Evolutionary conservation across 108 stramenopile species (phyloP).

Genomic region (Seminavis robusta): DNA sequence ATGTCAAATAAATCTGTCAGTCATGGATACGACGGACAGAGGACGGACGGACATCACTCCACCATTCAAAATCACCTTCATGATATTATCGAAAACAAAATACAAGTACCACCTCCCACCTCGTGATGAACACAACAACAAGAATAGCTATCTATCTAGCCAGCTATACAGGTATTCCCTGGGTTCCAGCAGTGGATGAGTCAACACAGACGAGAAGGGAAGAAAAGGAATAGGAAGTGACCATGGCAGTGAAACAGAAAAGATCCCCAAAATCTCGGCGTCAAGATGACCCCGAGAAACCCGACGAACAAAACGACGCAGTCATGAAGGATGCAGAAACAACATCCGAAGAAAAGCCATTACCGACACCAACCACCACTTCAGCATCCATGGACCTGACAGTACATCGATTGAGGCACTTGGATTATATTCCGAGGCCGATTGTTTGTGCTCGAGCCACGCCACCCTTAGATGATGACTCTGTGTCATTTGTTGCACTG

Average conservation of each 20-base stretch:
- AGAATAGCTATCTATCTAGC: too few relatives aligned
- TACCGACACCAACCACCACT: constrained; percentile 1
- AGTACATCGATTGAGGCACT: constrained; percentile 73
- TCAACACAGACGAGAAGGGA: background rate
- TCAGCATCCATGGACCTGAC: constrained; percentile 42
- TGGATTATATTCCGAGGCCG: constrained; percentile 46
- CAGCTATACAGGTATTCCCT: too few relatives aligned
- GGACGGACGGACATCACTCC: too few relatives aligned
- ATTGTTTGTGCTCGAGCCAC: constrained; percentile 57
- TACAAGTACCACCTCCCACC: too few relatives aligned
- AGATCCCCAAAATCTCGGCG: background rate
- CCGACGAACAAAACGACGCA: background rate
- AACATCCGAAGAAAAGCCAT: background rate
- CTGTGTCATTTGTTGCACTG: constrained; percentile 26
- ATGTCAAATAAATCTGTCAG: too few relatives aligned
- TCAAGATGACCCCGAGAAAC: background rate
- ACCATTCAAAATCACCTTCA: too few relatives aligned
- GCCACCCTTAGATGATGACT: constrained; percentile 8
- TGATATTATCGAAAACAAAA: too few relatives aligned
- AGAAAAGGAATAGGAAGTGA: background rate
- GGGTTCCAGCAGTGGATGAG: too few relatives aligned
- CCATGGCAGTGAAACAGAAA: background rate
- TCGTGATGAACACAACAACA: too few relatives aligned
- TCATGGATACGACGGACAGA: too few relatives aligned
- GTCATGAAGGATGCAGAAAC: background rate